Evolutionary conservation across 129 eudicot genomes (phyloP), one percentile per base, ranked within the genome.

Genomic region (Lactuca saligna): DNA sequence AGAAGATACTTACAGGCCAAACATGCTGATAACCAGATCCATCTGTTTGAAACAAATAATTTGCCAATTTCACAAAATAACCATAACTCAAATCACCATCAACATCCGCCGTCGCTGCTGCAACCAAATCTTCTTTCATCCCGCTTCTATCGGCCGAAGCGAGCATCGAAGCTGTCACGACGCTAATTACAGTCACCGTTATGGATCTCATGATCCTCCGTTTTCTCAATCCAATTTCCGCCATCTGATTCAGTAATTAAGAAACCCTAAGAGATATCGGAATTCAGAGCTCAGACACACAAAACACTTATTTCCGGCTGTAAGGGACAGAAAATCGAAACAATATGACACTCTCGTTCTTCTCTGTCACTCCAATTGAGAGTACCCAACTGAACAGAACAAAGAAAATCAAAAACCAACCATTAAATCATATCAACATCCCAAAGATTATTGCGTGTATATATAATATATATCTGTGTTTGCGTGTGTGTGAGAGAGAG

Each of bases 11-110:
- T 82, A 92, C 98, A 65, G 98, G 98, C 98, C 98, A 92, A 70
- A 92, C 89, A 82, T 89, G 98, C 9, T 86, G 95, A 79, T 92
- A 92, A 15, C 95, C 91, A 3, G 87, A 79, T 81, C 81, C 74
- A 81, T 73, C 69, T 0, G 81, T 38, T 54, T 81, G 89, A 91
- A 91, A 92, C 55, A 88, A 49, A 74, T 79, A 82, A 74, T 85
- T 79, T 31, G 75, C 65, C 29, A 92, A 8, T 54, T 73, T 60
- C 15, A 76, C 66, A 6, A 80, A 42, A 25, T 60, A 65, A 55
- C 57, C 68, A 14, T 72, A 51, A 9, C 56, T 66, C 25, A 86
- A 57, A 55, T 58, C 72, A 39, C 68, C 79, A 17, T 50, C 71
- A 10, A 46, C 15, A 46, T 46, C 60, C 63, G 14, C 51, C 67